Evolutionary conservation across 2,329 filamentous ascomycete species (phyloP).

Genomic region (Fusarium floridanum): DNA sequence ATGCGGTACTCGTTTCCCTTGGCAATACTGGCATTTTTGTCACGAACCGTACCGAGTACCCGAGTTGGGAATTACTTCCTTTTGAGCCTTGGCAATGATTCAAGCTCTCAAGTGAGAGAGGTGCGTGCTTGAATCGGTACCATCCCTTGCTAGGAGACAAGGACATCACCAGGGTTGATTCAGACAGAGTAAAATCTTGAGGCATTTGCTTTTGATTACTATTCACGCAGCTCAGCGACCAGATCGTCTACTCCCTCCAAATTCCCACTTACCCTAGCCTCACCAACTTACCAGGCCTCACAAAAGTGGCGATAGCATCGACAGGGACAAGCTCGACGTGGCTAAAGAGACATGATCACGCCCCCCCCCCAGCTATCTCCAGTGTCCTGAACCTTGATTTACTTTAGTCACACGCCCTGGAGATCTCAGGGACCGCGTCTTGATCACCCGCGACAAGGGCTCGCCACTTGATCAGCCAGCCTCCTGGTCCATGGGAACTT

Average conservation of each 20-base stretch:
- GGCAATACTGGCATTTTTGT: neutral
- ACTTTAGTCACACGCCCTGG: neutral
- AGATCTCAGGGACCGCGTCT: conserved; percentile 11
- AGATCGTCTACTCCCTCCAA: neutral
- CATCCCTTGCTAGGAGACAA: too few relatives aligned
- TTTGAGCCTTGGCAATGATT: neutral
- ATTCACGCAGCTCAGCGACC: neutral
- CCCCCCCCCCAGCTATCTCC: conserved; percentile 18
- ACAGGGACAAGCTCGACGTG: conserved; percentile 9
- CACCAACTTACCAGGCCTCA: neutral
- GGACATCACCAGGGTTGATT: neutral
- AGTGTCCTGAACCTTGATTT: conserved; percentile 17
- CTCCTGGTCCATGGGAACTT: neutral
- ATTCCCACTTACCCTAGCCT: neutral
- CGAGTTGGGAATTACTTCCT: neutral
- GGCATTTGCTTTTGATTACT: neutral
- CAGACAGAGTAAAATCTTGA: neutral
- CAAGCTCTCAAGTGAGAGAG: neutral
- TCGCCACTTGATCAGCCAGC: neutral
- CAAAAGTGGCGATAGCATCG: neutral
- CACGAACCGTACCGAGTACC: neutral
- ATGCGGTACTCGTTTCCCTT: neutral
- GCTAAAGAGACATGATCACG: conserved; percentile 3
- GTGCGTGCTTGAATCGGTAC: neutral
- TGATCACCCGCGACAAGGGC: neutral